A percentile compares a stretch with the other conserved stretches of the same genome.
Conservation (phyloP, 352 stramenopile genomes). For the Phytophthora citricola region DNA sequence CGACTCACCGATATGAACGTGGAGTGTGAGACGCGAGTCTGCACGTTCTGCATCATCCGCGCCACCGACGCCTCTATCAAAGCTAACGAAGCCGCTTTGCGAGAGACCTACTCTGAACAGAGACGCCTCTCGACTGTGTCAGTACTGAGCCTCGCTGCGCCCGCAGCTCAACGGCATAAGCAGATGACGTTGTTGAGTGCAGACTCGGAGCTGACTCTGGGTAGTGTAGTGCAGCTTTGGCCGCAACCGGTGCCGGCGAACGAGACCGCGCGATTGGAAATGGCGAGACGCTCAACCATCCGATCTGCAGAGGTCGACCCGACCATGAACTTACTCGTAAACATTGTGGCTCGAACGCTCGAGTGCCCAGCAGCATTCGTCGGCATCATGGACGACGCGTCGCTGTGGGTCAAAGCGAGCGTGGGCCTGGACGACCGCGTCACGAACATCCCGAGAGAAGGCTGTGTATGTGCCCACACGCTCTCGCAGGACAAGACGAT, state of each 20-base stretch:
- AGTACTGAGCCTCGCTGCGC: conserved; percentile 30
- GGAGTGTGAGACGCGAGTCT: conserved; percentile 77
- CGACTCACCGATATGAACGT: conserved; percentile 83
- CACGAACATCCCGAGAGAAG: conserved; percentile 60
- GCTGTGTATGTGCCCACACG: conserved; percentile 59
- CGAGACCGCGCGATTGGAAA: conserved; percentile 53
- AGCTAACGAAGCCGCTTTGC: conserved; percentile 50
- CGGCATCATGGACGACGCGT: conserved; percentile 62
- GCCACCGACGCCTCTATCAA: conserved; percentile 76
- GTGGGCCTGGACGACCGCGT: conserved; percentile 59
- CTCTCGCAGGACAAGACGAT: conserved; percentile 57
- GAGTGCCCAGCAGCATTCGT: conserved; percentile 75
- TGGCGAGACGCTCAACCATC: conserved; percentile 65
- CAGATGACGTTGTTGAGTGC: conserved; percentile 63
- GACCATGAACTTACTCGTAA: conserved; percentile 79
- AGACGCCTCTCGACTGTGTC: conserved; percentile 35
- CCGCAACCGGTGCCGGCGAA: conserved; percentile 52
- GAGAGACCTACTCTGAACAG: conserved; percentile 34
- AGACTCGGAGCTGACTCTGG: conserved; percentile 66
- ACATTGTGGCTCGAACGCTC: conserved; percentile 72
- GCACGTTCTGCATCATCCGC: conserved; percentile 84
- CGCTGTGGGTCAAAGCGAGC: conserved; percentile 73
- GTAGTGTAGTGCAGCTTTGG: conserved; percentile 75
- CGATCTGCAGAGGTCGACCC: conserved; percentile 58
- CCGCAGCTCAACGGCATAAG: conserved; percentile 33